Percentiles rank a stretch among this genome's conserved stretches.
Conservation (phyloP, 176 grass and related monocot species). For the Carex scoparia region DNA sequence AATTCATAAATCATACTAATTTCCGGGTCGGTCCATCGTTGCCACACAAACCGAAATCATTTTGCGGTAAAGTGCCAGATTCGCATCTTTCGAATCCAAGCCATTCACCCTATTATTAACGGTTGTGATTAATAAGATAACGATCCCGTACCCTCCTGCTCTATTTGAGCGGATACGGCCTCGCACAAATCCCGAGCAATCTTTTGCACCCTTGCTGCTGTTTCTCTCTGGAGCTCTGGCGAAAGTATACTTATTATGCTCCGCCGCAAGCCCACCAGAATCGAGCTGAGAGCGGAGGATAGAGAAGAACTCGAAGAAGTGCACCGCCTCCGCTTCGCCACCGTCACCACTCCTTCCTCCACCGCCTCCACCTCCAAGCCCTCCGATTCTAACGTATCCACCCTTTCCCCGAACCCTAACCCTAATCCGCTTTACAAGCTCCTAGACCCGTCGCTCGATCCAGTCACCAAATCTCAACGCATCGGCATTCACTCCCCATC, state of each 20-base stretch:
- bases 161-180: too few species aligned
- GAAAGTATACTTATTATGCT: constrained; percentile 31
- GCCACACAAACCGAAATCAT: too few species aligned
- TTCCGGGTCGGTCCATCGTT: too few species aligned
- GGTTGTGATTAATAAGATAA: too few species aligned
- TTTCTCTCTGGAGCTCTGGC: not conserved
- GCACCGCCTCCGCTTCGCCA: constrained; percentile 38
- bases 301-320: constrained; percentile 67
- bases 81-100: too few species aligned
- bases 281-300: constrained; percentile 66
- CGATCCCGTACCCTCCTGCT: too few species aligned
- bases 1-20: too few species aligned
- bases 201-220: not conserved
- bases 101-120: too few species aligned
- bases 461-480: constrained; percentile 52
- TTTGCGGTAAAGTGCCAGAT: too few species aligned
- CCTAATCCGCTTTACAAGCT: constrained; percentile 49
- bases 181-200: not conserved
- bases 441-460: constrained; percentile 50
- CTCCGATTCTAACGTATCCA: not conserved
- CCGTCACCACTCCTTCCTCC: constrained; percentile 9
- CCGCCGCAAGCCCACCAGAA: constrained; percentile 61
- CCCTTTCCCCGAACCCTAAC: constrained; percentile 11
- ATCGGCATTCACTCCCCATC: constrained; percentile 46
- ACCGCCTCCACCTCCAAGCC: constrained; percentile 23